phyloP scores from a whole-genome alignment of 2,329 filamentous ascomycete species.

The Neurospora sp. region DNA sequence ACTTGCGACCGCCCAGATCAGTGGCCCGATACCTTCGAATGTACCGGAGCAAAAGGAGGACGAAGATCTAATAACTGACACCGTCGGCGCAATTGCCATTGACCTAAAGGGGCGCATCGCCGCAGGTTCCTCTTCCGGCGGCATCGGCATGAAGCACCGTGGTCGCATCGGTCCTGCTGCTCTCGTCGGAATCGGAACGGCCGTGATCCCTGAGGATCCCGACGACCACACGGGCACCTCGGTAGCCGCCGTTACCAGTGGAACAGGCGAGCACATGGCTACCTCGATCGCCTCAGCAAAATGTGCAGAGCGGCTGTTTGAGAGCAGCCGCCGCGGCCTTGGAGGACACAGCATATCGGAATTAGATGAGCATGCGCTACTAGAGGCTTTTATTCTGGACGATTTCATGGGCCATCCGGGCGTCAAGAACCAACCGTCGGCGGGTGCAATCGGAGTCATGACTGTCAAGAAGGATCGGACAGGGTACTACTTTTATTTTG shows the following conservation, averaged over 20 bases:
- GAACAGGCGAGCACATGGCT: constrained; percentile 96
- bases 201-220: constrained; percentile 69
- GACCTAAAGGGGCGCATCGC: constrained; percentile 81
- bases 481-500: constrained; percentile 82
- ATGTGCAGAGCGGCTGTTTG: constrained; percentile 78
- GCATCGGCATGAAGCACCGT: constrained; percentile 96
- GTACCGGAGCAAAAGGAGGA: constrained; percentile 12
- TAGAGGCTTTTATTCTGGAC: constrained; percentile 68
- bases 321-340: constrained; percentile 49
- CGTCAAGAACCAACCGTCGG: constrained; percentile 67
- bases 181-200: constrained; percentile 82
- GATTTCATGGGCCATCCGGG: constrained; percentile 93
- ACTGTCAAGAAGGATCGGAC: constrained; percentile 72
- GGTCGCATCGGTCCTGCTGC: constrained; percentile 89
- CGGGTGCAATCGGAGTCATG: constrained; percentile 86
- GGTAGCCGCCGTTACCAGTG: constrained; percentile 82
- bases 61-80: constrained; percentile 73
- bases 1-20: not conserved
- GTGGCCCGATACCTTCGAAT: constrained; percentile 2
- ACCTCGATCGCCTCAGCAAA: constrained; percentile 85
- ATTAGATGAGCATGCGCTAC: constrained; percentile 65
- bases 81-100: constrained; percentile 90
- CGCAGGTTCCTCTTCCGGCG: constrained; percentile 89
- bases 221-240: constrained; percentile 58
- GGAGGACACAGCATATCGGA: constrained; percentile 55